phyloP scores from a whole-genome alignment of 768 basidiomycete species.

The Dentipellis fragilis region DNA sequence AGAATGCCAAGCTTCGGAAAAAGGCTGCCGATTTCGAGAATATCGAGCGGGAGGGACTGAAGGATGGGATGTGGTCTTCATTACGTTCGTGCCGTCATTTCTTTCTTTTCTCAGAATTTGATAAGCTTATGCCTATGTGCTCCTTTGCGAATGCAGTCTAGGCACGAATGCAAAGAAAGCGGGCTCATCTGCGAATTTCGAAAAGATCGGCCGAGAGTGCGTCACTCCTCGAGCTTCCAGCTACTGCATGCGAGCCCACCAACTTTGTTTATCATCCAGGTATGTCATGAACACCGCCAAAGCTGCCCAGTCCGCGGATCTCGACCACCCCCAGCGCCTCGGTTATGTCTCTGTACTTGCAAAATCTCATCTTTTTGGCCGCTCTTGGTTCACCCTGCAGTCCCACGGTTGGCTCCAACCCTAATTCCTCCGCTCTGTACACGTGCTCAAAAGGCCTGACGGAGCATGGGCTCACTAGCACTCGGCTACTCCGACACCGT shows the following conservation, averaged over 20 bases:
- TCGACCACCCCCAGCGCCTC: constrained; percentile 40
- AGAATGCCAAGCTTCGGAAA: constrained; percentile 53
- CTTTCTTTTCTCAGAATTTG: background rate
- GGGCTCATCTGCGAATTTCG: constrained; percentile 55
- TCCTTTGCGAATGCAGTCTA: constrained; percentile 27
- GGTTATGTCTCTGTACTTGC: constrained; percentile 57
- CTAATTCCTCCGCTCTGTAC: constrained; percentile 44
- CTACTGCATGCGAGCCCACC: background rate
- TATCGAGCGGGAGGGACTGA: constrained; percentile 37
- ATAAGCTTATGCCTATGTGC: background rate
- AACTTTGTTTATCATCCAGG: constrained; percentile 24
- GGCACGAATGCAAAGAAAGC: constrained; percentile 55
- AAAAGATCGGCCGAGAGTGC: constrained; percentile 70
- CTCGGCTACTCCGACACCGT: constrained; percentile 65
- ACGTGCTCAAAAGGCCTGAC: constrained; percentile 65
- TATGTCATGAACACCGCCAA: constrained; percentile 43
- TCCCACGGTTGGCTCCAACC: constrained; percentile 29
- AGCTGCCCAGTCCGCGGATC: constrained; percentile 54
- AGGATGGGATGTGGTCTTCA: constrained; percentile 60
- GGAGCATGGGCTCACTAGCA: constrained; percentile 50
- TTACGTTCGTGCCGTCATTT: constrained; percentile 35
- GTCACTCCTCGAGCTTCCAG: background rate
- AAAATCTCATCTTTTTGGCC: background rate
- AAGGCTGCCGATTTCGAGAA: constrained; percentile 62
- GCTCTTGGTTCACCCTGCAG: constrained; percentile 23